phyloP scores from a whole-genome alignment of 495 filamentous ascomycete species.

The Tuber borchii region DNA sequence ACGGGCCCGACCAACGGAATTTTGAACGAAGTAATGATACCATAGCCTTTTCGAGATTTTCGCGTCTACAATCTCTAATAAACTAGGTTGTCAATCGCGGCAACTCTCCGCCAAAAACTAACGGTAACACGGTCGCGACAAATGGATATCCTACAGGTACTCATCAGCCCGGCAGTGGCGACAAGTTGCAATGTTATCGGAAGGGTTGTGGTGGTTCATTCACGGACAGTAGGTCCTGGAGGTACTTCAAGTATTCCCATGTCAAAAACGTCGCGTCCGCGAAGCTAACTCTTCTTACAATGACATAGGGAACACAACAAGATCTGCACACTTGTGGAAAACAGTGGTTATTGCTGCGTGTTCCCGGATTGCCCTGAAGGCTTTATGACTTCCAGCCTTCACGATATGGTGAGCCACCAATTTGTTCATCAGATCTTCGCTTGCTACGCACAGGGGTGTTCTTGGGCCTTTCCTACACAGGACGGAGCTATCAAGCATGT shows the following conservation, averaged over 20 bases:
- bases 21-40: background rate
- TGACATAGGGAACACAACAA: slow-evolving; percentile 21
- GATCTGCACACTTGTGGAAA: slow-evolving; percentile 8
- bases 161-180: background rate
- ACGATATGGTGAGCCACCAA: slow-evolving; percentile 25
- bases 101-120: background rate
- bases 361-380: slow-evolving; percentile 23
- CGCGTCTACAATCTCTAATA: background rate
- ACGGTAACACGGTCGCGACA: background rate
- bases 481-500: slow-evolving; percentile 29
- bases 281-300: slow-evolving; percentile 1
- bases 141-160: background rate
- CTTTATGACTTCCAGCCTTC: slow-evolving; percentile 8
- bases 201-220: slow-evolving; percentile 21
- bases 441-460: slow-evolving; percentile 14
- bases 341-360: slow-evolving; percentile 18
- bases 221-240: slow-evolving; percentile 22
- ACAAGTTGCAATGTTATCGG: slow-evolving; percentile 24
- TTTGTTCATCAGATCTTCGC: slow-evolving; percentile 23
- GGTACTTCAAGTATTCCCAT: slow-evolving; percentile 12
- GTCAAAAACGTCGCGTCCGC: background rate
- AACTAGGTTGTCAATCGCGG: background rate
- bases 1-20: background rate
- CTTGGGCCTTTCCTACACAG: slow-evolving; percentile 16
- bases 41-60: background rate